Base-by-base conservation (phyloP, 1,139 yeast species). In the Pichia sp. region DNA sequence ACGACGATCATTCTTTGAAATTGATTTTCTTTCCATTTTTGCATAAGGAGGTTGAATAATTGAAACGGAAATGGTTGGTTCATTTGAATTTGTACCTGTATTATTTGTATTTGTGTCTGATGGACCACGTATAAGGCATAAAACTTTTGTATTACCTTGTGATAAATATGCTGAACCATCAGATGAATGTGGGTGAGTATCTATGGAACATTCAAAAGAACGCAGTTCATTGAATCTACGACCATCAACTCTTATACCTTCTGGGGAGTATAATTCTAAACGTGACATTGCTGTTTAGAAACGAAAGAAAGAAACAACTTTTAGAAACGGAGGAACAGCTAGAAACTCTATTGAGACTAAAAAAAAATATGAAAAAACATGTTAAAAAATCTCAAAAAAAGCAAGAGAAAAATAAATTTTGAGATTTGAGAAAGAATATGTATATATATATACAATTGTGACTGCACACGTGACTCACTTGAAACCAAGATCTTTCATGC, bases 81-180 rank as follows among this genome's bases (percentile, higher is more conserved):
- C 63, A 28, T 53, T 50, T 49, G 73, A 56, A 14, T 70, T 70
- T 76, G 68, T 80, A 68, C 73, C 64, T 45, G 75, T 29, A 10
- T 70, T 70, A 75, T 68, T 83, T 58, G 74, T 80, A 68, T 73
- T 64, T 46, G 75, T 67, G 88, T 98, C 75, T 78, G 82, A 58
- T 1, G 99, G 99, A 0, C 99, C 99, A 56, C 80, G 80, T 1
- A 93, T 91, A 60, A 84, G 76, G 60, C 97, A 89, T 47, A 90
- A 79, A 36, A 90, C 87, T 67, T 89, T 89, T 46, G 97, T 84
- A 60, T 89, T 87, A 29, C 99, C 99, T 70, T 87, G 96, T 68
- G 91, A 95, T 25, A 93, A 83, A 61, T 84, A 87, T 1, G 97
- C 83, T 2, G 97, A 90, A 6, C 99, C 99, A 68, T 93, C 98